Base-by-base conservation (phyloP, 2,329 filamentous ascomycete genomes). In the Cadophora sp. region DNA sequence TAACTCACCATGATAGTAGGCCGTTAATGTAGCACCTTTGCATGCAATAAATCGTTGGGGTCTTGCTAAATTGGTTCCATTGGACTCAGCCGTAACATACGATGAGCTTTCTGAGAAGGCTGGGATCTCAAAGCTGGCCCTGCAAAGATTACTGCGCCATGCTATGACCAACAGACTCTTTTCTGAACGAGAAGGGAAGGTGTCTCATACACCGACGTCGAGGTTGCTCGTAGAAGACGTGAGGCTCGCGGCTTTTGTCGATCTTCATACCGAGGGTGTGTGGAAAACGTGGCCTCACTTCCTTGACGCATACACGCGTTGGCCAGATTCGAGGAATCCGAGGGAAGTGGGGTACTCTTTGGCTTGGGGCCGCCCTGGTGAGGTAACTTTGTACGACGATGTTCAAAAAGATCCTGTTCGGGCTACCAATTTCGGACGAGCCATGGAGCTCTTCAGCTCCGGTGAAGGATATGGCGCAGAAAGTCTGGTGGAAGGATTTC, bases 391-490 rank as follows among this genome's bases (percentile, higher is more conserved):
- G 13, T 68, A 50, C 47, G 66, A 68, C 13, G 64, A 66, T 24
- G 41, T 68, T 3, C 51, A 53, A 20, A 61, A 61, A 18, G 50
- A 39, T 30, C 56, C 56, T 5, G 58, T 36, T 18, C 47, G 24
- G n/a, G 41, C 43, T 4, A 41, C 22, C n/a, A 59, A 45, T 1
- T 67, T 67, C 24, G 59, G 66, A 47, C 20, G 43, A 8, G 66
- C 48, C 8, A 67, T 67, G 66, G 61, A 65, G 41, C 50, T 61
- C 33, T 64, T 67, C n/a, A 65, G 62, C 27, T 62, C 56, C 5
- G 84, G 83, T 64, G 83, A 86, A 68, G 85, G 85, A 0, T 86
- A 85, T 69, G 83, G 85, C 67, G 73, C 85, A 2, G 75, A 76
- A 48, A 80, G 85, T 70, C 78, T 88, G 24, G 79, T 85, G 0